These are phyloP conservation scores for Clitoria ternatea DNA, from an alignment of 306 rosid species.

Conservation along the genomic window DNA sequence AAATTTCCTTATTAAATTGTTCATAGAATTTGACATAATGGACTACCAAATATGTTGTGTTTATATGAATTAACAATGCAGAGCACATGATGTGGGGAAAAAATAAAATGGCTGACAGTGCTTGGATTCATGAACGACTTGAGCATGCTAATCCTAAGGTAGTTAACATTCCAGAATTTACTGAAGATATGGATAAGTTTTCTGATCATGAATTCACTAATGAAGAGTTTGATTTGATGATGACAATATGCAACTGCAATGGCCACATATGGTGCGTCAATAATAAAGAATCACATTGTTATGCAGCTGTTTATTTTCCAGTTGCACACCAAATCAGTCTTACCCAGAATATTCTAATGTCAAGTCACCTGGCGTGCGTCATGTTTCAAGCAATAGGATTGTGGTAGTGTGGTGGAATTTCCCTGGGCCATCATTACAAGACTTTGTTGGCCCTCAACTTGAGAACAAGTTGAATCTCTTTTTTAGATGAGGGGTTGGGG, in stretches of 20 bases:
- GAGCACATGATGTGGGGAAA: background rate
- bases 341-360: background rate
- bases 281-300: background rate
- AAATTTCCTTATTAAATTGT: slow-evolving; percentile 13
- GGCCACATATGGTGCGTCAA: background rate
- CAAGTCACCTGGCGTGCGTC: background rate
- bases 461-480: background rate
- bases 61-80: background rate
- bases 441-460: background rate
- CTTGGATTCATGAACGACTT: background rate
- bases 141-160: no score
- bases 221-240: background rate
- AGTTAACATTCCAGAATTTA: no score
- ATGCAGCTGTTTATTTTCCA: background rate
- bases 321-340: background rate
- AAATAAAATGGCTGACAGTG: background rate
- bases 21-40: slow-evolving; percentile 13
- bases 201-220: background rate
- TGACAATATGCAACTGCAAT: background rate
- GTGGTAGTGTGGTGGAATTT: background rate
- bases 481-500: no score
- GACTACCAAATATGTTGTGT: background rate
- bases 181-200: background rate
- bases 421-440: background rate
- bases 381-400: background rate